These are phyloP conservation scores for Arachnopeziza araneosa DNA, from an alignment of 2,329 filamentous ascomycete genomes.

Conservation along the genomic window DNA sequence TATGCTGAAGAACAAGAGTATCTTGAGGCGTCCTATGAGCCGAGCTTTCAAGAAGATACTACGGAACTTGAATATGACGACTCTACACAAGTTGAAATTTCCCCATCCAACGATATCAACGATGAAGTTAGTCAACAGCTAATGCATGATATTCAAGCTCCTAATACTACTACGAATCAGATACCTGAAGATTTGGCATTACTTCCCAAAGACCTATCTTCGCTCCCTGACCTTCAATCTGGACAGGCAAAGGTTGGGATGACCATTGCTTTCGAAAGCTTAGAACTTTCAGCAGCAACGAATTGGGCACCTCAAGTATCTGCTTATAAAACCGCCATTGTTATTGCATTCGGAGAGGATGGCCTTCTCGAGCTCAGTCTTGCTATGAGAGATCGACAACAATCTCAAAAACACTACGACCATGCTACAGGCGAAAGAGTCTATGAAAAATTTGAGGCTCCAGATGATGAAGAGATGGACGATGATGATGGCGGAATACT, in stretches of 20 bases:
- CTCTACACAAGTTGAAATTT: constrained; percentile 19
- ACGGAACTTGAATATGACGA: constrained; percentile 19
- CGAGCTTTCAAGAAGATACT: constrained; percentile 30
- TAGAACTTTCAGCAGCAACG: constrained; percentile 54
- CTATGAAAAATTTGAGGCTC: constrained; percentile 75
- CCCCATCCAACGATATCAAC: constrained; percentile 29
- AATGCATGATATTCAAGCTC: constrained; percentile 20
- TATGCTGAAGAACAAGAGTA: constrained; percentile 38
- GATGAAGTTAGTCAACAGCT: constrained; percentile 27
- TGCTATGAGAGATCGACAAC: constrained; percentile 60
- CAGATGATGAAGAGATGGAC: constrained; percentile 52
- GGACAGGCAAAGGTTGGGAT: constrained; percentile 51
- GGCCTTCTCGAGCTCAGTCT: constrained; percentile 55
- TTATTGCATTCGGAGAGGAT: constrained; percentile 51
- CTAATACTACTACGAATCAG: constrained; percentile 36
- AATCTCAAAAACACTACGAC: constrained; percentile 55
- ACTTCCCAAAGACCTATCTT: constrained; percentile 51
- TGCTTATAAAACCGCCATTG: constrained; percentile 58
- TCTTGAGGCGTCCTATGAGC: constrained; percentile 28
- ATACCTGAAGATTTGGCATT: constrained; percentile 56
- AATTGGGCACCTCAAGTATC: constrained; percentile 61
- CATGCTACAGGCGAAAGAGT: constrained; percentile 63
- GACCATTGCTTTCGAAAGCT: constrained; percentile 64
- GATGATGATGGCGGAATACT: constrained; percentile 54
- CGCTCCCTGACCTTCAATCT: constrained; percentile 45